Evolutionary conservation across 495 filamentous ascomycete genomes (phyloP).

Genomic region (Neurospora tetrasperma): DNA sequence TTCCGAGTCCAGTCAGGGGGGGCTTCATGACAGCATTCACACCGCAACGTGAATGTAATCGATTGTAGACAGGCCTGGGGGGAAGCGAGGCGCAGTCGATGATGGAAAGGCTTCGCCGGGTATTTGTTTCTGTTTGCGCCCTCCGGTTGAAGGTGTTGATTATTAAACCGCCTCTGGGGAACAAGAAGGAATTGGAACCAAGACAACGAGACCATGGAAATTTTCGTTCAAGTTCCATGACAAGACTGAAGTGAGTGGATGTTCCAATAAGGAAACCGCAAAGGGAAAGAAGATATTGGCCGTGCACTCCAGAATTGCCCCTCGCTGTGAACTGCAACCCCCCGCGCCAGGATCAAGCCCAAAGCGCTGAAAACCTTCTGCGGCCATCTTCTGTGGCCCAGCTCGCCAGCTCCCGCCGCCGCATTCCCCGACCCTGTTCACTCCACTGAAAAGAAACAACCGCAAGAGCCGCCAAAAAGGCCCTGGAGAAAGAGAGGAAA

Average conservation of each 20-base stretch:
- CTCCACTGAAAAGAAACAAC: not conserved
- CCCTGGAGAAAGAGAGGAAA: not conserved
- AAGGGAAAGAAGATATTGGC: not conserved
- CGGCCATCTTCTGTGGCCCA: not conserved
- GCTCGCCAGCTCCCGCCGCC: not conserved
- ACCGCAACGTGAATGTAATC: not conserved
- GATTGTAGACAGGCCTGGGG: not conserved
- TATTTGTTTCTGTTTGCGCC: not conserved
- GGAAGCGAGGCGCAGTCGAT: constrained; percentile 1
- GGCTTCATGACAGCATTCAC: not conserved
- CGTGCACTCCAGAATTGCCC: not conserved
- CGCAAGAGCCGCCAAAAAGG: not conserved
- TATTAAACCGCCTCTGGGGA: not conserved
- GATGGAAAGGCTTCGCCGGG: not conserved
- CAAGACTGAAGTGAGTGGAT: not conserved
- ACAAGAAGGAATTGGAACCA: too few species aligned
- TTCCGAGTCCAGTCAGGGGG: not conserved
- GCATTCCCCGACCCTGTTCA: not conserved
- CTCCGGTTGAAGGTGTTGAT: not conserved
- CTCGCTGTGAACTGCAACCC: too few species aligned
- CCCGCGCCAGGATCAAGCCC: not conserved
- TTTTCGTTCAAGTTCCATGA: not conserved
- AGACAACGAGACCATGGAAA: not conserved
- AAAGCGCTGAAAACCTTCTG: not conserved
- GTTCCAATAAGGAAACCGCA: not conserved